phyloP scores from a whole-genome alignment of 345 rosid species.

The Geranium rotundifolium region DNA sequence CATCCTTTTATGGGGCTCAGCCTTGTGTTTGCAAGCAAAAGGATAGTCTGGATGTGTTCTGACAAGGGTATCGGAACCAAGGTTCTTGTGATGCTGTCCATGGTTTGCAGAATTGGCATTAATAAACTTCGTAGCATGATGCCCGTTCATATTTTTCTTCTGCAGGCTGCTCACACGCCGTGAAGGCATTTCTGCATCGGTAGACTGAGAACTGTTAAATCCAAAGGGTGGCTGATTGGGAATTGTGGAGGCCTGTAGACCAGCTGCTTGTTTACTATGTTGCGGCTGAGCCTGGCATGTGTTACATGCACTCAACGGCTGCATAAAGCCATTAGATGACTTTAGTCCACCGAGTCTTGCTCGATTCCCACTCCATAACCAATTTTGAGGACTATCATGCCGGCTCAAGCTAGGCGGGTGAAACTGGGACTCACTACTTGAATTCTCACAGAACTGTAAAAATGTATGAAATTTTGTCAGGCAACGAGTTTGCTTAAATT shows the following conservation, averaged over 20 bases:
- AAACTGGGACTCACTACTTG: constrained; percentile 25
- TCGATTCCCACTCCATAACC: constrained; percentile 28
- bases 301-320: constrained; percentile 25
- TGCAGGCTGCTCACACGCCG: constrained; percentile 18
- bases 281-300: constrained; percentile 37
- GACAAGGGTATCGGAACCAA: constrained; percentile 26
- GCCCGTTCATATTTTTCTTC: constrained; percentile 21
- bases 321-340: constrained; percentile 22
- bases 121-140: constrained; percentile 21
- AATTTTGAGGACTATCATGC: constrained; percentile 24
- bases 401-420: constrained; percentile 26
- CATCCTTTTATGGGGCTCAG: constrained; percentile 13
- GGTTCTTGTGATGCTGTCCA: constrained; percentile 38
- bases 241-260: constrained; percentile 36
- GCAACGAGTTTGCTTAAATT: constrained; percentile 25
- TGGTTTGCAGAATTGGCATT: constrained; percentile 26
- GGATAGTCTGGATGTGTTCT: constrained; percentile 29
- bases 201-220: constrained; percentile 25
- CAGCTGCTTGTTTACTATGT: constrained; percentile 37
- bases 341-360: not conserved
- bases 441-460: constrained; percentile 32
- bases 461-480: constrained; percentile 26
- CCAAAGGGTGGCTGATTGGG: constrained; percentile 36
- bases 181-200: constrained; percentile 21
- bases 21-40: constrained; percentile 36